phyloP scores from a whole-genome alignment of 2,329 filamentous ascomycete genomes.

The Colletotrichum magnum region DNA sequence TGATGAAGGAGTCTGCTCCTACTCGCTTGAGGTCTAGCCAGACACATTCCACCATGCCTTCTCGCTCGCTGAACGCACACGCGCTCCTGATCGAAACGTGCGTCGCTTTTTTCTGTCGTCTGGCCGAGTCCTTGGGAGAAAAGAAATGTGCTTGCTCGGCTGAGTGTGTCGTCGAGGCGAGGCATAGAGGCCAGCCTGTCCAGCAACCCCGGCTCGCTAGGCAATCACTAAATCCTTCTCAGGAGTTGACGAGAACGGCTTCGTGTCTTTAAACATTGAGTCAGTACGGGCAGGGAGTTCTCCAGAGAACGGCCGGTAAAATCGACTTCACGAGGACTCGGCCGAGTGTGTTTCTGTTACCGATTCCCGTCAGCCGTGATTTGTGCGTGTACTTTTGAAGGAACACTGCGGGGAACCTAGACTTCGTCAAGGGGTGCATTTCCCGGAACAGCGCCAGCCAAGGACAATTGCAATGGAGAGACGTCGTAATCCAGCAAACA shows the following conservation, averaged over 20 bases:
- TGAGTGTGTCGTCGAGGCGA: neutral
- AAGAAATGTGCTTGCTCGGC: neutral
- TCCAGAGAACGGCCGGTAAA: neutral
- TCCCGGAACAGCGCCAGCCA: neutral
- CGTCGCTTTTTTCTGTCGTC: conserved; percentile 5
- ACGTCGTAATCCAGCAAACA: neutral
- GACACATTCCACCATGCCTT: conserved; percentile 7
- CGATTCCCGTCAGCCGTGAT: too few species aligned
- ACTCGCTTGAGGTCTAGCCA: neutral
- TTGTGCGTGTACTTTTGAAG: too few species aligned
- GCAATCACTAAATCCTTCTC: conserved; percentile 13
- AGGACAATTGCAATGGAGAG: too few species aligned
- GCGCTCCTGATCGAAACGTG: neutral
- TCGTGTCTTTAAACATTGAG: conserved; percentile 7
- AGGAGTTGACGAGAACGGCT: neutral
- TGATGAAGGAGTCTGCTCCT: too few species aligned
- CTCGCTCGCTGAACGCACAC: neutral
- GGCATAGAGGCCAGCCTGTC: neutral
- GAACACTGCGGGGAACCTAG: too few species aligned
- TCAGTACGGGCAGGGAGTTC: too few species aligned
- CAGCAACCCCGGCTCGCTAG: conserved; percentile 7
- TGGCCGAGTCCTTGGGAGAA: neutral
- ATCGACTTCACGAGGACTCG: neutral
- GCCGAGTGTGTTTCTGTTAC: too few species aligned
- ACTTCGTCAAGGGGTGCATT: neutral